Percentiles rank a stretch among this genome's conserved stretches.
phyloP scores from a whole-genome alignment of 805 yeast species.

The Kodamaea kaohsiungensis region DNA sequence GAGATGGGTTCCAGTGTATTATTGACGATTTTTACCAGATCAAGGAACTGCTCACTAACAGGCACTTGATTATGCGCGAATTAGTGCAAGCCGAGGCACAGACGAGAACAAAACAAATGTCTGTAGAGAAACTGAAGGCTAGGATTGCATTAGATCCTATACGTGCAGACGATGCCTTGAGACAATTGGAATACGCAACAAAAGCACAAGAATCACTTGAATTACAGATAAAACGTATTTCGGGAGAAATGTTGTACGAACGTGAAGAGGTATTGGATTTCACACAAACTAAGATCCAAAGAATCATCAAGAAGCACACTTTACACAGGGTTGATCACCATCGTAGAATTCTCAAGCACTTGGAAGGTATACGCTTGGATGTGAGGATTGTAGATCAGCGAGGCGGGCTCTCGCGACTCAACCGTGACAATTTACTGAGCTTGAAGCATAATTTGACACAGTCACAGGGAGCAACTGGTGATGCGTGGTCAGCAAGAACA shows the following conservation, averaged over 20 bases:
- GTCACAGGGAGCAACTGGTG: slow-evolving; percentile 44
- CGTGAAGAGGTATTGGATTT: slow-evolving; percentile 57
- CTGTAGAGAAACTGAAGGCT: slow-evolving; percentile 70
- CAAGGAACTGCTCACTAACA: slow-evolving; percentile 89
- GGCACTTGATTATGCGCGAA: slow-evolving; percentile 92
- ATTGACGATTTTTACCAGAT: slow-evolving; percentile 79
- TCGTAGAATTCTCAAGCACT: slow-evolving; percentile 69
- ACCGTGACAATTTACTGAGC: slow-evolving; percentile 62
- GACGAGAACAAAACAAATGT: slow-evolving; percentile 67
- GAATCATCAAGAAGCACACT: slow-evolving; percentile 58
- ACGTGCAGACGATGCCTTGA: slow-evolving; percentile 87
- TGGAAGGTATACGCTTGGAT: slow-evolving; percentile 72
- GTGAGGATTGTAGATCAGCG: slow-evolving; percentile 71
- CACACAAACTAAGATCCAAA: slow-evolving; percentile 56
- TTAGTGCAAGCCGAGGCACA: slow-evolving; percentile 73
- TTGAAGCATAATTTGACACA: slow-evolving; percentile 44
- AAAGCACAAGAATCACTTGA: slow-evolving; percentile 73
- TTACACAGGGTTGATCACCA: slow-evolving; percentile 81
- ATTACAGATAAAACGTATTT: slow-evolving; percentile 76
- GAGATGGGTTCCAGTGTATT: slow-evolving; percentile 69
- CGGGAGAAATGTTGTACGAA: slow-evolving; percentile 83
- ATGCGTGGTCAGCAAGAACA: slow-evolving; percentile 46
- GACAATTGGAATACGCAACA: slow-evolving; percentile 75
- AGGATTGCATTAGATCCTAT: slow-evolving; percentile 78
- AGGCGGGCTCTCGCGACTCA: slow-evolving; percentile 83